Evolutionary conservation across 2,329 filamentous ascomycete genomes (phyloP), one percentile per base, ranked within the genome.

Genomic region (Thermochaetoides dissita): DNA sequence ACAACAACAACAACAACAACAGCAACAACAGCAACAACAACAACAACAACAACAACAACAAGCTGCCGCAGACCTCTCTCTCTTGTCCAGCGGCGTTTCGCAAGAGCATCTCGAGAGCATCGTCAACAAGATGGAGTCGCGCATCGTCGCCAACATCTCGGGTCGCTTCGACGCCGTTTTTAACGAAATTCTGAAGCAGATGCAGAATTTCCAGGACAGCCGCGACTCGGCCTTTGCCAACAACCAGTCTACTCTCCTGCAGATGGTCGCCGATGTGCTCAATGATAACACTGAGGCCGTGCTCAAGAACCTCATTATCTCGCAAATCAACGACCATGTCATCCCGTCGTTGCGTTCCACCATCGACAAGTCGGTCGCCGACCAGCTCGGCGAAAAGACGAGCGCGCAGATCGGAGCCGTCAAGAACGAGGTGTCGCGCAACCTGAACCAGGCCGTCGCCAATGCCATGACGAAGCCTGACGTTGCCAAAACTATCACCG

Each of bases 391-490:
- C 43, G 70, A 74, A 49, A 76, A 77, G 46, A 63, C 95, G 42
- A 73, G 75, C 49, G 70, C 76, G 38, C 72, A 81, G 40, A 62
- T 93, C n/a, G 69, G 71, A 34, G 67, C 71, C 2, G 61, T 94
- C 36, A 76, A 84, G 43, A 77, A 78, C 50, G 85, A 94, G 60
- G 65, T 94, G 49, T 79, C 82, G 55, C 72, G 71, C 43, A 63
- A 71, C 32, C 66, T 96, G 32, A 85, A 86, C 2, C 66, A 72
- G 46, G 72, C 77, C 8, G 66, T 93, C 44, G 65, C 68, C 37
- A 74, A 76, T 49, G 76, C 82, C 17, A 61, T 95, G 41, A 79
- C 84, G 55, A 82, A 81, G 49, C 77, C 79, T 8, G 80, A 88
- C 38, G 68, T 91, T 34, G 66, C 85, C 48, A 81, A 81, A 53